Base-by-base conservation (phyloP, 805 yeast genomes). In the Komagataella pastoris region DNA sequence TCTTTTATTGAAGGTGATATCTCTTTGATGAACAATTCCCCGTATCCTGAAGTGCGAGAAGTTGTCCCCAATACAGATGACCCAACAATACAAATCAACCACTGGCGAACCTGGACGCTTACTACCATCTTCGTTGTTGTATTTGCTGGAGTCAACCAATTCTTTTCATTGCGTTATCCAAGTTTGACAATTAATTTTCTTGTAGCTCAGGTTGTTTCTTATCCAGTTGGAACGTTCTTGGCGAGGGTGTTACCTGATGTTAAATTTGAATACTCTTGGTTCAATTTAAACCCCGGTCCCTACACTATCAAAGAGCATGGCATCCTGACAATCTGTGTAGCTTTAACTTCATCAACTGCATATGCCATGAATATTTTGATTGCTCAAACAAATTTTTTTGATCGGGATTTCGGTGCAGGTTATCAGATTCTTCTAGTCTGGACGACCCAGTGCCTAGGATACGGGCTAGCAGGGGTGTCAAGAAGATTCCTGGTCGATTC, bases 1-100 rank as follows among this genome's bases (percentile, higher is more conserved):
- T 21, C 23, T 3, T 21, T 21, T 6, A 21, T 21, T 21, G 23
- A 21, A 21, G 23, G 23, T 21, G 23, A 21, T 21, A 21, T 21
- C 23, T 21, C 23, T 3, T 21, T 21, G 23, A 21, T 21, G 23
- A 21, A 51, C 51, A 72, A 71, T 50, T 75, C 82, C 5, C 84
- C 85, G 4, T 80, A 80, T 55, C 83, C 85, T 1, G 87, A 82
- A 58, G 82, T 82, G 12, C 65, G 87, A 44, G 80, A 86, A 7
- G 75, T 82, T 17, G 80, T 80, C n/a, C 81, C 79, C 17, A 75
- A 81, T 10, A 66, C 57, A 50, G 85, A 81, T 56, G 82, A 81
- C 54, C 74, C 74, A 1, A 49, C 56, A 2, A 55, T 73, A 44
- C 77, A 79, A 0, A 72, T 69, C 44, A 80, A 77, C 54, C 79